Base-by-base conservation (phyloP, 305 asterid species). In the Solanum hybrid region DNA sequence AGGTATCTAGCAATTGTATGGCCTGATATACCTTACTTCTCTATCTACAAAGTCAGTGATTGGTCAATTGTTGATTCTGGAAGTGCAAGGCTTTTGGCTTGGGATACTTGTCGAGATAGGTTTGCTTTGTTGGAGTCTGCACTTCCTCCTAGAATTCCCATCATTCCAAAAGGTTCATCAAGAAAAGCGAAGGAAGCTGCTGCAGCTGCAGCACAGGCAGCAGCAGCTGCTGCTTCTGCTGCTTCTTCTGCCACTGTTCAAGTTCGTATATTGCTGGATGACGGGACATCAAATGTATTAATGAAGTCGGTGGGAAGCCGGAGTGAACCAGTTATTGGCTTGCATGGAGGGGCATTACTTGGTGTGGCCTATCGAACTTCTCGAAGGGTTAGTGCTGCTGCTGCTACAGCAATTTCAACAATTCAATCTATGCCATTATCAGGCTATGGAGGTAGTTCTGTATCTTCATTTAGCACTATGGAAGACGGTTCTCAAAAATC, bases 21-120 rank as follows among this genome's bases (percentile, higher is more conserved):
- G 99, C 99, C 99, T 39, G 99, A 97, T 94, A 97, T 97, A 88
- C 99, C 99, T 64, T 96, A 96, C 92, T 97, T 97, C 95, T 94
- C 98, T 77, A 90, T 97, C 91, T 96, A 95, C 91, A 97, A 96
- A 96, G 98, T 96, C 88, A 94, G 98, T 75, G 98, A 97, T 92
- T 97, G 99, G 99, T 94, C 99, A 28, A 89, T 97, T 57, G 98
- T 96, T 91, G 99, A 97, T 95, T 97, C 99, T 61, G 99, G 99
- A 76, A 96, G 97, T 91, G 99, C 99, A 89, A 95, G 99, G 93
- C 95, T 94, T 81, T 92, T 97, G 93, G 98, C 97, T 89, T 97
- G 99, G 99, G 99, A 97, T 92, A 90, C 96, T 86, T 97, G 99
- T 91, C 94, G 97, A 91, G 99, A 97, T 89, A 94, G 99, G 91